Base-by-base conservation (phyloP, 768 basidiomycete genomes). In the Trametes villosa region DNA sequence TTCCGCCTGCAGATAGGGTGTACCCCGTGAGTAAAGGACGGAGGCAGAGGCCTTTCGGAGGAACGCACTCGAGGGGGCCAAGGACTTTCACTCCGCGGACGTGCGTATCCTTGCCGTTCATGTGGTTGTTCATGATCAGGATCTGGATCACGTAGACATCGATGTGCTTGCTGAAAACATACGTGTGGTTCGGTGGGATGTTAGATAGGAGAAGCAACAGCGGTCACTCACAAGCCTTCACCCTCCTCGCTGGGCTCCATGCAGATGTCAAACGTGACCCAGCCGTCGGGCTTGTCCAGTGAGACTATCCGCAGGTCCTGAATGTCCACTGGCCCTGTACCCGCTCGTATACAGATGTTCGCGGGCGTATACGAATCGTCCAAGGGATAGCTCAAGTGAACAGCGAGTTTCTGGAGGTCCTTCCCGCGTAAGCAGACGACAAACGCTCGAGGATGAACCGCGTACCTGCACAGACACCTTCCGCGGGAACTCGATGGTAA, bases 81-180 rank as follows among this genome's bases (percentile, higher is more conserved):
- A 94, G 84, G n/a, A 98, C 82, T 34, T 82, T 86, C 40, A 98
- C 75, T 4, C 96, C 96, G 13, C 97, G 86, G 18, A 99, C 92
- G 76, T 99, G 97, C 9, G 97, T 98, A 75, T 99, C 97, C 72
- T 98, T 98, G 7, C 97, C 97, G 67, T 96, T 98, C 88, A 97
- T 90, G 71, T 98, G 95, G 71, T 98, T 99, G 22, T 90, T 87
- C 15, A 94, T 80, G 49, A 99, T 84, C 59, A 96, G 88, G 42
- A 98, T 81, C 72, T 98, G 94, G 3, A 99, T 75, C 11, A 98
- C 85, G 69, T 96, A 95, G 2, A 93, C 92, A 64, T 90, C 86
- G 13, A 98, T 84, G 0, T 94, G 90, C 71, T 89, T 92, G 59
- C 95, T 96, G 68, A 9, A 11, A 38, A 26, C 17, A 26, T 2